Percentiles rank a stretch among this genome's conserved stretches.
These are phyloP conservation scores for Eucalyptus polyanthemos DNA, from an alignment of 345 rosid genomes.

Conservation along the genomic window DNA sequence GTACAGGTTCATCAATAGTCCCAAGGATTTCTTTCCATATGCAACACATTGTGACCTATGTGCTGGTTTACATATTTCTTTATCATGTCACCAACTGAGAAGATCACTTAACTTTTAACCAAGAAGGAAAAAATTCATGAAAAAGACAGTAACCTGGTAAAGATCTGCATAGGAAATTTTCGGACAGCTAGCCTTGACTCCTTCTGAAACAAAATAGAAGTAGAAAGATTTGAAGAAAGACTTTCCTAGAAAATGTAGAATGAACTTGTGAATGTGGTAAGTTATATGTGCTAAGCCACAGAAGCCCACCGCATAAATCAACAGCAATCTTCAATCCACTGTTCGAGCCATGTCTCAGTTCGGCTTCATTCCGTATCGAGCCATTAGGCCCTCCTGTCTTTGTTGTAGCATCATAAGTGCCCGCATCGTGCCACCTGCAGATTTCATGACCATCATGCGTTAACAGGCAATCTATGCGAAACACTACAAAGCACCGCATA, in stretches of 20 bases:
- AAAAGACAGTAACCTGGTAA: slow-evolving; percentile 42
- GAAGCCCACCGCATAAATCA: slow-evolving; percentile 53
- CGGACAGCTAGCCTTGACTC: slow-evolving; percentile 55
- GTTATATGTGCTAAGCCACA: neutral
- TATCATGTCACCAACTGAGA: neutral
- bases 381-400: slow-evolving; percentile 92
- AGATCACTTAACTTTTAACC: neutral
- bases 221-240: neutral
- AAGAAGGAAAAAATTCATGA: neutral
- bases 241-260: neutral
- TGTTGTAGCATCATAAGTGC: slow-evolving; percentile 70
- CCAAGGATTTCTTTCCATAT: neutral
- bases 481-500: neutral
- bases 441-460: neutral
- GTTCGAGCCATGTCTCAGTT: slow-evolving; percentile 37
- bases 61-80: neutral
- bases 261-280: neutral
- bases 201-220: slow-evolving; percentile 24
- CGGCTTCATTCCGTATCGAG: slow-evolving; percentile 48
- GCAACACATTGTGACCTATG: neutral
- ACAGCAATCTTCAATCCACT: slow-evolving; percentile 55
- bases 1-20: neutral
- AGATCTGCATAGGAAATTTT: slow-evolving; percentile 67
- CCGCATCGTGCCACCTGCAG: slow-evolving; percentile 85
- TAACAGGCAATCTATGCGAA: neutral